Evolutionary conservation across 257 asterid genomes (phyloP), one percentile per base, ranked within the genome.

Genomic region (Primulina huaijiensis): DNA sequence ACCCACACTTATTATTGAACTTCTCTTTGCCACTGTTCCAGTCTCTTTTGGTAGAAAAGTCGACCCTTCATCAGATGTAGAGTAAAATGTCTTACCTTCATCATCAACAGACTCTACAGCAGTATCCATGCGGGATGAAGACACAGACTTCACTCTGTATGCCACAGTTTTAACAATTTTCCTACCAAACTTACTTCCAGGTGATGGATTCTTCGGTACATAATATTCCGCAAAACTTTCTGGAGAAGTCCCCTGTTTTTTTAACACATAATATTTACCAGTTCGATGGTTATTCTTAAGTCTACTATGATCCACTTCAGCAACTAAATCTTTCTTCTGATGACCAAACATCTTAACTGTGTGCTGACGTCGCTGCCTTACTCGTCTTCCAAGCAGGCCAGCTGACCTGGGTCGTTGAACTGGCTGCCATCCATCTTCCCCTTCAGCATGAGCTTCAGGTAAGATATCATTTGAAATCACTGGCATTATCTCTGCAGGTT

Each of bases 361-460:
- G 65, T 82, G 79, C 79, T 83, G 89, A 59, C 96, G 86, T n/a
- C 95, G 78, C 77, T 89, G 96, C 88, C 96, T 83, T 57, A 80
- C 52, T 60, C 92, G 82, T 78, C 89, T 85, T 62, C 92, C 92
- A 69, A 81, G 76, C 73, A 76, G 73, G 64, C 96, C 87, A 55
- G 95, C 87, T 53, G 99, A 93, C 79, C 93, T 84, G 62, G 95
- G 95, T 70, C 84, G 85, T 67, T 89, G 96, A 74, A 93, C 99
- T 19, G 99, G 86, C 78, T 90, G 99, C 99, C 99, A 93, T 53
- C 96, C 97, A 8, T 93, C 96, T 79, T 93, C 99, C 64, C 83
- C 97, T 81, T 89, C 97, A 73, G 85, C 86, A 73, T 78, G 88
- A 72, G 79, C 68, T 74, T 89, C 95, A 62, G 78, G 79, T 70